phyloP scores from a whole-genome alignment of 345 rosid genomes.

The Odontarrhena argentea region DNA sequence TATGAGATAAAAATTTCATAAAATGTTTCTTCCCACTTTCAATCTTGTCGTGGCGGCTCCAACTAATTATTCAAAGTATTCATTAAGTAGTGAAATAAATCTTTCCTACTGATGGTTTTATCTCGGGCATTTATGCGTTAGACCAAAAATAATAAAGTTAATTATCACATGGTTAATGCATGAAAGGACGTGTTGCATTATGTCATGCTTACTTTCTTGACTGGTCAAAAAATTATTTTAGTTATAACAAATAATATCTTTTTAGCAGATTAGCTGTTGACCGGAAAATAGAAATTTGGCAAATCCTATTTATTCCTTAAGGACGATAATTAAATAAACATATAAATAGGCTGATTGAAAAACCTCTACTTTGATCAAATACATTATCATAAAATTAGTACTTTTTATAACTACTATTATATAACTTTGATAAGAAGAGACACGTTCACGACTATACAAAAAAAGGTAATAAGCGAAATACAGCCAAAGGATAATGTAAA shows the following conservation, averaged over 20 bases:
- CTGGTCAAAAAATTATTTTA: conserved; percentile 21
- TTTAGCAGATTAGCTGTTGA: conserved; percentile 33
- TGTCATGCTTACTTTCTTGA: conserved; percentile 31
- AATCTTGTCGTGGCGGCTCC: conserved; percentile 13
- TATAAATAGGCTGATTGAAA: background rate
- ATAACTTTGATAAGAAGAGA: no score
- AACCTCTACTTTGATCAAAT: background rate
- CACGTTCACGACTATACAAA: no score
- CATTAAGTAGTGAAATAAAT: conserved; percentile 15
- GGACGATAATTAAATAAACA: background rate
- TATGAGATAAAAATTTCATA: no score
- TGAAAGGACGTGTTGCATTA: conserved; percentile 34
- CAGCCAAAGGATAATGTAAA: no score
- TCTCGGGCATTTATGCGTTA: conserved; percentile 30
- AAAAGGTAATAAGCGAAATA: no score
- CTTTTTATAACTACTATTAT: no score
- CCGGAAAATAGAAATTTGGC: background rate
- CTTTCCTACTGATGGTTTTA: conserved; percentile 19
- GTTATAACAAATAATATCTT: background rate
- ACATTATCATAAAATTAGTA: background rate
- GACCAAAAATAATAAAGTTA: conserved; percentile 25
- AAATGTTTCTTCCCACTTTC: background rate
- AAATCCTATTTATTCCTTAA: conserved; percentile 10
- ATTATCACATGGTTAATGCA: conserved; percentile 35
- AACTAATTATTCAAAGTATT: background rate